A percentile compares a stretch with the other conserved stretches of the same genome.
phyloP scores from a whole-genome alignment of 2,329 filamentous ascomycete genomes.

The Zymoseptoria passerinii region DNA sequence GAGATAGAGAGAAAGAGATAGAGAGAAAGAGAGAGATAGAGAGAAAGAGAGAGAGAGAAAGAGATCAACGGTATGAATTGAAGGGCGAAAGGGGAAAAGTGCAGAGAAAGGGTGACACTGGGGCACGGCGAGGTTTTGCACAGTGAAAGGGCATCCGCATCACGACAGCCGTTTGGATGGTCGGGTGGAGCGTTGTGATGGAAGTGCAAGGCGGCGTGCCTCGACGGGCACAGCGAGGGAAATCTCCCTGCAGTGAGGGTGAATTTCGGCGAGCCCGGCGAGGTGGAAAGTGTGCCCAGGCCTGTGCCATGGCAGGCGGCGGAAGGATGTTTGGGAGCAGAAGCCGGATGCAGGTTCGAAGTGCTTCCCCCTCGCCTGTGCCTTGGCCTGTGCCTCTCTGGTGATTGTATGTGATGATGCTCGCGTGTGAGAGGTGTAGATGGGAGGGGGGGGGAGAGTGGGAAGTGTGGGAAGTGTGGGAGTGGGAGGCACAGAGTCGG shows the following conservation, averaged over 20 bases:
- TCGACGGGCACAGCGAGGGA: not conserved
- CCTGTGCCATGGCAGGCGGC: not conserved
- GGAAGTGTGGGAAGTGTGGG: no score
- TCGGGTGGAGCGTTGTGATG: not conserved
- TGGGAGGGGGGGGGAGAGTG: no score
- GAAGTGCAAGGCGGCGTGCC: not conserved
- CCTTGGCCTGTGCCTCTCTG: no score
- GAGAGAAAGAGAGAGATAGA: not conserved
- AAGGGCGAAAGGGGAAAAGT: not conserved
- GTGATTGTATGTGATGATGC: no score
- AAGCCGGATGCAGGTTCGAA: not conserved
- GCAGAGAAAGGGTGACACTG: not conserved
- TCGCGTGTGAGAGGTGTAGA: no score
- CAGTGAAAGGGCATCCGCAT: not conserved
- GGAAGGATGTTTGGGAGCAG: not conserved
- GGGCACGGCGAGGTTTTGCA: not conserved
- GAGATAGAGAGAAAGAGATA: not conserved
- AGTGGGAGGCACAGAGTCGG: not conserved
- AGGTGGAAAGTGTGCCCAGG: no score
- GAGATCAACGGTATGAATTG: not conserved
- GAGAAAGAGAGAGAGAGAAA: not conserved
- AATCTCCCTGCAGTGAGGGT: not conserved
- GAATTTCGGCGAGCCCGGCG: not conserved
- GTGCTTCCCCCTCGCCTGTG: no score
- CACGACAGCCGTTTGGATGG: not conserved